Base-by-base conservation (phyloP, 192 early-diverging fungal genomes). In the Backusella liffmaniae region DNA sequence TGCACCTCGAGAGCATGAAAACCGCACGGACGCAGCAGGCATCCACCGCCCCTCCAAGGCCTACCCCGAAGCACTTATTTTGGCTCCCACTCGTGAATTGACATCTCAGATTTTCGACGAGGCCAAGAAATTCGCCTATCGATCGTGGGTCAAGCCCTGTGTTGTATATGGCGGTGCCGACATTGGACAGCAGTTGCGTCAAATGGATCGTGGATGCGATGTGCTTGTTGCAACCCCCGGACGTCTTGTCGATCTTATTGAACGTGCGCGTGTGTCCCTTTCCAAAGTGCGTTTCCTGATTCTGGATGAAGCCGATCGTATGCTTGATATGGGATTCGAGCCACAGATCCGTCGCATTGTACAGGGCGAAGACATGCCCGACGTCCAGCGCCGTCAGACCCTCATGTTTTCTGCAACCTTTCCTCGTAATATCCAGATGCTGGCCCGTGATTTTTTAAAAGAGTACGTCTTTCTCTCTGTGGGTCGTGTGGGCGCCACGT, bases 361-460 rank as follows among this genome's bases (percentile, higher is more conserved):
- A 46, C 91, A 88, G 83, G 73, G 94, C 90, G 86, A 90, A 85
- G 88, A 84, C 77, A 95, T 84, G 90, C 91, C 83, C 73, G 87
- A 86, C 39, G 90, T 96, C 15, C 69, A 94, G 92, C 85, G 86
- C 80, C 90, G 94, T n/a, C 93, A 96, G 79, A 96, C 95, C 2
- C 92, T 97, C 82, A 98, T 97, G 96, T 97, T 96, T 84, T 91
- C 90, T 15, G 96, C 97, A 15, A 99, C 96, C 0, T 98, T 96
- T 90, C 97, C 96, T 21, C 84, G 89, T 65, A 88, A 92, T 30
- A 94, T 98, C 75, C 95, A 95, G 81, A 90, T 92, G 69, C 87
- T 99, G 37, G 93, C 95, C 68, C 80, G 89, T n/a, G 91, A 93
- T 72, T 98, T 96, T 77, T 86, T 97, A 82, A 86, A 84, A 73